These are phyloP conservation scores for Leccinum fibrillosum DNA, from an alignment of 768 basidiomycete species.

Conservation along the genomic window DNA sequence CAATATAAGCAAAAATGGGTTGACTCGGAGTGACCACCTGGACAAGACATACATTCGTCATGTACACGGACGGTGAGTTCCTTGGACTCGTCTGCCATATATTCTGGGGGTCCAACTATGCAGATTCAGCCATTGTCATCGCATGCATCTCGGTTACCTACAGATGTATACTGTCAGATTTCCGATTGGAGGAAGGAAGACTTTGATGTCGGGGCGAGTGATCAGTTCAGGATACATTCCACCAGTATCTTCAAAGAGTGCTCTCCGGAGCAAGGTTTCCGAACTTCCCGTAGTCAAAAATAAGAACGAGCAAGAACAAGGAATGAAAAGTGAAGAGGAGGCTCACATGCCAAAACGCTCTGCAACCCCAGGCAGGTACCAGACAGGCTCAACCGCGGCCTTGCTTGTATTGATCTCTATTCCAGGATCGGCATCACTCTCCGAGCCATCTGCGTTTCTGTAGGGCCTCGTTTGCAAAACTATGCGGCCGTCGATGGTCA, in stretches of 20 bases:
- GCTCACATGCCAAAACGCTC: slow-evolving; percentile 90
- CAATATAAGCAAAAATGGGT: not conserved
- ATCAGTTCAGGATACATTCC: slow-evolving; percentile 96
- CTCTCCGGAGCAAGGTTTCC: slow-evolving; percentile 81
- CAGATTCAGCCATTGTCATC: not conserved
- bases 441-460: slow-evolving; percentile 59
- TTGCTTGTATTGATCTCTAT: slow-evolving; percentile 89
- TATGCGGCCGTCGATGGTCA: slow-evolving; percentile 79
- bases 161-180: slow-evolving; percentile 90
- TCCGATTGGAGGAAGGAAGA: slow-evolving; percentile 95
- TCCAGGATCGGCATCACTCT: slow-evolving; percentile 59
- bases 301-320: not conserved
- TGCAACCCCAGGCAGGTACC: slow-evolving; percentile 92
- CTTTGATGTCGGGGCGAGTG: slow-evolving; percentile 92
- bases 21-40: not conserved
- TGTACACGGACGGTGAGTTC: slow-evolving; percentile 87
- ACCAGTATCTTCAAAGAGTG: slow-evolving; percentile 93
- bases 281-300: slow-evolving; percentile 43
- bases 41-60: slow-evolving; percentile 75
- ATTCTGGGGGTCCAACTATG: slow-evolving; percentile 79
- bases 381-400: slow-evolving; percentile 95
- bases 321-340: not conserved
- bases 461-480: slow-evolving; percentile 67
- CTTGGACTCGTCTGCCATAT: slow-evolving; percentile 69
- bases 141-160: slow-evolving; percentile 29